phyloP scores from a whole-genome alignment of 2,329 filamentous ascomycete genomes.

The Aspergillus oerlinghausenensis region DNA sequence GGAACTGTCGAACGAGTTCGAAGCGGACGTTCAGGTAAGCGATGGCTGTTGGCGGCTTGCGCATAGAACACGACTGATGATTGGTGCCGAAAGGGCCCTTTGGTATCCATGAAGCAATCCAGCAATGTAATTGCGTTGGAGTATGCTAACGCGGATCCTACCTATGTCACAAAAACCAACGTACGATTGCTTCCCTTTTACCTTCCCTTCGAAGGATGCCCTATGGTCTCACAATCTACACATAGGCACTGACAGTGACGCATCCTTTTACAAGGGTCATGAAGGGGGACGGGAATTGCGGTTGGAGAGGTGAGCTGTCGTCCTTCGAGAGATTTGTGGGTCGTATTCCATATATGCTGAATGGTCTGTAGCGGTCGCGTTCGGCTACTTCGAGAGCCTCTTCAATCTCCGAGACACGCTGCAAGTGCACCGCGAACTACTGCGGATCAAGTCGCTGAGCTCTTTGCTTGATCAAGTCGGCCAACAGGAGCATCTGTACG shows the following conservation, averaged over 20 bases:
- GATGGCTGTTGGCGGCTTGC: background rate
- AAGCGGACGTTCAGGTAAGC: constrained; percentile 52
- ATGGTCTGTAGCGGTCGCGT: constrained; percentile 69
- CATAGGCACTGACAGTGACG: constrained; percentile 70
- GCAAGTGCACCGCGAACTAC: constrained; percentile 65
- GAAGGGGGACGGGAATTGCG: constrained; percentile 91
- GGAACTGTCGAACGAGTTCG: constrained; percentile 57
- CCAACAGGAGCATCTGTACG: constrained; percentile 64
- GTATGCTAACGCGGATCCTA: constrained; percentile 81
- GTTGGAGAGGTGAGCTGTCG: constrained; percentile 82
- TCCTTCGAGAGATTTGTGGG: constrained; percentile 5
- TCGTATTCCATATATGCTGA: constrained; percentile 8
- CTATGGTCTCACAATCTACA: constrained; percentile 11
- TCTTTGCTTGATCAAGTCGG: constrained; percentile 66
- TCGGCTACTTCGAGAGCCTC: constrained; percentile 86
- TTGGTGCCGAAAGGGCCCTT: constrained; percentile 62
- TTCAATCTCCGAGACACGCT: constrained; percentile 61
- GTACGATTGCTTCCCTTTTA: constrained; percentile 44
- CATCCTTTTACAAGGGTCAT: constrained; percentile 86
- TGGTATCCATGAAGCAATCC: constrained; percentile 73
- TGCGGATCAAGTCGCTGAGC: constrained; percentile 67
- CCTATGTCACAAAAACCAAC: constrained; percentile 81
- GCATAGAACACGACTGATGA: constrained; percentile 19
- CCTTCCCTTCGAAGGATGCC: background rate
- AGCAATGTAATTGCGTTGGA: constrained; percentile 75